Evolutionary conservation across 345 rosid species (phyloP), one percentile per base, ranked within the genome.

Genomic region (Atalantia buxifolia): DNA sequence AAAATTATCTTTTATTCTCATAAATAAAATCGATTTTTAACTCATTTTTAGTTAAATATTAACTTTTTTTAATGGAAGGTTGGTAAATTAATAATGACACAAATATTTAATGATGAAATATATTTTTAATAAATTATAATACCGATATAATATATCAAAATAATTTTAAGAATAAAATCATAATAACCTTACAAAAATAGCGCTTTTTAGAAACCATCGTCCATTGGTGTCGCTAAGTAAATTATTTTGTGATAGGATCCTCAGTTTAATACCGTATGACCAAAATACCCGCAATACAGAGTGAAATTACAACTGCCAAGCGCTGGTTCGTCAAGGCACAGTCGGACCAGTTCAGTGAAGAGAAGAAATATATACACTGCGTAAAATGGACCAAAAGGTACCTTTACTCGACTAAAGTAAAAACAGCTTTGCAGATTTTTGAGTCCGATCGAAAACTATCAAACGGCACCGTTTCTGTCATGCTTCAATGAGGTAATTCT

Each of bases 81-180:
- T 5, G 6, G 4, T 5, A 33, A 4, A 33, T 33, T 33, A 0
- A 33, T 33, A 33, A 0, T 1, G 35, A 33, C 1, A 33, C 0
- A 33, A 33, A 33, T 33, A 33, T 33, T 33, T 33, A 0, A 0
- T 33, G 0, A 0, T 33, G 5, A 33, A 33, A 5, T 0, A 33
- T 33, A 33, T 5, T 33, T 33, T 33, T 5, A 33, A 33, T 33
- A 33, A 33, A 33, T 33, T 33, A 33, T 33, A 33, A 33, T 33
- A 30, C 0, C 5, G 0, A 33, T 4, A 33, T 33, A 0, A 33
- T 5, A 4, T 33, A 0, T 0, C 1, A 33, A 0, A 33, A 33
- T 0, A 5, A 33, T 0, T 33, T 33, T 33, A 33, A 0, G 4
- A 0, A 0, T 33, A 5, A 33, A 33, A 33, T 33, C 0, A 33